These are phyloP conservation scores for Mycena rosella DNA, from an alignment of 768 basidiomycete species.

Conservation along the genomic window DNA sequence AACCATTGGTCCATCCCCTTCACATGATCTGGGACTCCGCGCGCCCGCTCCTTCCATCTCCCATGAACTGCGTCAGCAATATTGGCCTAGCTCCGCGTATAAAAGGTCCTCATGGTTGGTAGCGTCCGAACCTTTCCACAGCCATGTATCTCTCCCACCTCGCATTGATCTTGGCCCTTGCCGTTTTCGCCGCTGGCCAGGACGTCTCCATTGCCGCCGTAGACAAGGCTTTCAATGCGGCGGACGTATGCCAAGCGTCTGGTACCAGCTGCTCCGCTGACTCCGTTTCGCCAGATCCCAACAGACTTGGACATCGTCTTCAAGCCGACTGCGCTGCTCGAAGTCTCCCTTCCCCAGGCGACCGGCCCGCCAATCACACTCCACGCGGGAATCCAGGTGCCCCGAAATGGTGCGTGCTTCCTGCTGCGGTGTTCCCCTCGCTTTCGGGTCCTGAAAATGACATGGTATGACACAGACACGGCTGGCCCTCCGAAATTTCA, in stretches of 20 bases:
- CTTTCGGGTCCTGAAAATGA: neutral
- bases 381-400: conserved; percentile 41
- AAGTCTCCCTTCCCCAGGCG: conserved; percentile 43
- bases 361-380: conserved; percentile 40
- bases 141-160: conserved; percentile 27
- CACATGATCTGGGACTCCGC: neutral
- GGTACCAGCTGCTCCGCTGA: too few species aligned
- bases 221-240: conserved; percentile 24
- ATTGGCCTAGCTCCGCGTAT: neutral
- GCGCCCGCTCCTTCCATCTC: neutral
- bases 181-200: conserved; percentile 22
- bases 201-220: conserved; percentile 28
- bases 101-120: neutral
- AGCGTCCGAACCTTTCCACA: neutral
- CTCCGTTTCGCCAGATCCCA: conserved; percentile 37
- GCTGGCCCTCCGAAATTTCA: conserved; percentile 52
- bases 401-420: conserved; percentile 25
- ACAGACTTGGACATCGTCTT: conserved; percentile 38
- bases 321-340: conserved; percentile 42
- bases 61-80: neutral
- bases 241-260: conserved; percentile 17
- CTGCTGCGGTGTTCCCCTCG: neutral
- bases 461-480: conserved; percentile 47
- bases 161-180: conserved; percentile 16
- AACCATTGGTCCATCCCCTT: neutral